Base-by-base conservation (phyloP, 2,329 filamentous ascomycete species). In the Berkeleyomyces basicola region DNA sequence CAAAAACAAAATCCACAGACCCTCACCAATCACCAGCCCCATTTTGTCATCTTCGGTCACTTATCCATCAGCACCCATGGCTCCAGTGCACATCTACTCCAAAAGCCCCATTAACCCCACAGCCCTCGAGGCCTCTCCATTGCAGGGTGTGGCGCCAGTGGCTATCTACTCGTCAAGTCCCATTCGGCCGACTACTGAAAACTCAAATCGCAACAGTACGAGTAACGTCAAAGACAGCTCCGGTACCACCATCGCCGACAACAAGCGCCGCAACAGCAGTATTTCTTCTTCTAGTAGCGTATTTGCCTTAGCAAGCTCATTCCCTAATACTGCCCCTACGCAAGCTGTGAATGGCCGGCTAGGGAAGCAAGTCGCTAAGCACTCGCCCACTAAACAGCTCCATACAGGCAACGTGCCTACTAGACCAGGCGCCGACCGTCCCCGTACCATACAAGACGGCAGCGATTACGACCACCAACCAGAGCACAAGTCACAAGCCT, bases 61-160 rank as follows among this genome's bases (percentile, higher is more conserved):
- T n/a, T 47, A 23, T 23, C 10, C 44, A 47, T 23, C 23, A 40
- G 23, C 64, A 68, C 73, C 57, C n/a, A 85, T 85, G 82, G 76
- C 82, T 58, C 77, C 81, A n/a, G 78, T 85, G 65, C 79, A 78
- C 58, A 77, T 84, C 49, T 82, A 83, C 71, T 78, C 76, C 43
- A 71, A 78, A 62, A 82, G 80, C 70, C 82, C 82, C 55, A 82
- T 85, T 70, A 79, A 75, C 67, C 77, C 79, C 44, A 31, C 31
- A 31, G 4, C 47, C 47, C 23, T 31, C 11, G 47, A 51, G 7
- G 16, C 2, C 11, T 31, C 47, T 31, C 33, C 33, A 31, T 31
- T 11, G 11, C 14, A 11, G 16, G 31, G 33, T 11, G 6, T 51
- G 16, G 23, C 16, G 4, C 57, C 57, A 11, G 31, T 59, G 11